Percentiles rank a stretch among this genome's conserved stretches.
phyloP scores from a whole-genome alignment of 2,329 filamentous ascomycete genomes.

The Cladobotryum mycophilum region DNA sequence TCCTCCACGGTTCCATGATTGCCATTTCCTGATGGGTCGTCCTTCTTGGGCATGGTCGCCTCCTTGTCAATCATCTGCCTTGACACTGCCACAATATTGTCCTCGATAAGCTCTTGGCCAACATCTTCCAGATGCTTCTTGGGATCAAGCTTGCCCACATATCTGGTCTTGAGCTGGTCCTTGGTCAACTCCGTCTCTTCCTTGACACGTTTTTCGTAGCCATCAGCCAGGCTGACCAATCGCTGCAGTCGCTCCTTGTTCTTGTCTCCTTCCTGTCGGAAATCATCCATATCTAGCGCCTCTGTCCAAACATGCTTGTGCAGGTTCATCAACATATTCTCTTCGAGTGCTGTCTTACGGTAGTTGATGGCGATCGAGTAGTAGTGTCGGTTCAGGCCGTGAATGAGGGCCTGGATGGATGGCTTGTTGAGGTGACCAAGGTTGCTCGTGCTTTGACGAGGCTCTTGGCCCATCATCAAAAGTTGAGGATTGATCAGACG shows the following conservation, averaged over 20 bases:
- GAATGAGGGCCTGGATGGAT: conserved; percentile 97
- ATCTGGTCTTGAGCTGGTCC: conserved; percentile 96
- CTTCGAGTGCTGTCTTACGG: conserved; percentile 91
- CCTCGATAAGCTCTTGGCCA: conserved; percentile 93
- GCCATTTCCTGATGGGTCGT: conserved; percentile 40
- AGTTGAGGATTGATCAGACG: conserved; percentile 97
- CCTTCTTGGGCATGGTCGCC: conserved; percentile 78
- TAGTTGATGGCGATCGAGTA: conserved; percentile 99
- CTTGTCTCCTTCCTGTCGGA: conserved; percentile 72
- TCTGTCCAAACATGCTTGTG: conserved; percentile 99
- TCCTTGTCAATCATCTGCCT: conserved; percentile 99
- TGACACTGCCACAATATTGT: conserved; percentile 98
- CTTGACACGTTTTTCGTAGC: conserved; percentile 97
- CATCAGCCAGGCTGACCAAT: conserved; percentile 83
- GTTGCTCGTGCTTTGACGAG: conserved; percentile 95
- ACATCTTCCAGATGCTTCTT: conserved; percentile 99
- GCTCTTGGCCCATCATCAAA: conserved; percentile 95
- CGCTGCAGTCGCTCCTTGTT: conserved; percentile 86
- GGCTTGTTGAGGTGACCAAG: conserved; percentile 97
- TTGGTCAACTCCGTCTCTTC: conserved; percentile 96
- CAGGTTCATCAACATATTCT: conserved; percentile 99
- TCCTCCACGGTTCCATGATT: conserved; percentile 54
- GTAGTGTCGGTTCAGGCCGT: conserved; percentile 96
- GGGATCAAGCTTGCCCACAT: conserved; percentile 96
- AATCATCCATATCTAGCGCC: conserved; percentile 93